Evolutionary conservation across 73 alveolate species (phyloP), one percentile per base, ranked within the genome.

Genomic region (Tetrahymena malaccensis): DNA sequence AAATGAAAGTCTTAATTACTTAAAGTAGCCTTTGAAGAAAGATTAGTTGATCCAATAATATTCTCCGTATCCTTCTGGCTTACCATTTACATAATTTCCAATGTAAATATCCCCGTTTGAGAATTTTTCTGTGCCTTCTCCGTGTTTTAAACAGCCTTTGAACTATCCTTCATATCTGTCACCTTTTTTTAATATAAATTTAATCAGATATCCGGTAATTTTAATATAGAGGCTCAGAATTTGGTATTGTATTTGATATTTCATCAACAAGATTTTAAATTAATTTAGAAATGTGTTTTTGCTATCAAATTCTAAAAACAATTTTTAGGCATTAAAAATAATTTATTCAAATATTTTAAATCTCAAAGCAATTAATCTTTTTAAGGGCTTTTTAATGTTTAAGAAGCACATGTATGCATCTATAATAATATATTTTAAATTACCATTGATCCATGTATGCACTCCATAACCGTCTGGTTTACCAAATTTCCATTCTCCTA

Each of bases 391-490:
- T 50, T 50, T 1, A 10, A 50, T 1, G 27, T 19, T 50, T 50
- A 50, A 11, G 9, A 9, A 70, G 19, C 0, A 7, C 43, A 9
- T 70, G 17, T 9, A 70, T 70, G 25, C 35, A n/a, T 9, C 6
- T 21, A 22, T 85, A 3, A 35, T 85, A 35, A 85, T 85, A 85
- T 27, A 43, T 85, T 17, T 85, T 11, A 31, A 21, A 22, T 40
- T 43, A 37, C 95, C 89, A 70, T 97, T 97, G 37, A 97, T 94
- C 97, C 98, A 97, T 34, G 96, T 96, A 96, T 98, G 98, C 94
- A 97, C 98, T 22, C 99, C 99, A 94, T 95, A 98, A n/a, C 99
- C 99, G 85, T 97, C 97, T 21, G 99, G 98, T 84, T 97, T 95
- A 56, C 98, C 97, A 85, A 96, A 97, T 93, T 93, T 96, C 99